phyloP scores from a whole-genome alignment of 164 flowering plant species.

The Macadamia tetraphylla region DNA sequence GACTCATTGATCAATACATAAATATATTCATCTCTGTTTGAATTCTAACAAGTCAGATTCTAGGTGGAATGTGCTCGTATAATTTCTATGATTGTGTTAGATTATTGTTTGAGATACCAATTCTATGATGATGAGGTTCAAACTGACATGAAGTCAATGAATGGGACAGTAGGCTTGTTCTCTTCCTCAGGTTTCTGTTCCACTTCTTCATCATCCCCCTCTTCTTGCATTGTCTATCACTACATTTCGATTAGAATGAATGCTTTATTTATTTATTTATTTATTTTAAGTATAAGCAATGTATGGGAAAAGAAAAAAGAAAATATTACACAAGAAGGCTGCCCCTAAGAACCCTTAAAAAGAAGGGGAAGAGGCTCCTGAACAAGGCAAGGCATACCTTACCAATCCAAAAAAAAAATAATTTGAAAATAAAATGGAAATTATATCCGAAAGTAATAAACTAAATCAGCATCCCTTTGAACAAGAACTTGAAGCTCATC shows the following conservation, averaged over 20 bases:
- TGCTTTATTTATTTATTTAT: constrained; percentile 10
- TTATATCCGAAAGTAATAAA: no score
- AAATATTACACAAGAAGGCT: no score
- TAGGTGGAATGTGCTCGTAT: constrained; percentile 4
- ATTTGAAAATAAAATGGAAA: no score
- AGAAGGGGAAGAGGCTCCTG: no score
- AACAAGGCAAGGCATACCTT: no score
- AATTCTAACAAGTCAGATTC: background rate
- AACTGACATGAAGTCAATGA: constrained; percentile 53
- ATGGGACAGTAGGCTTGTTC: constrained; percentile 21
- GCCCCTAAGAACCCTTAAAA: no score
- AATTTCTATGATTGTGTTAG: constrained; percentile 1
- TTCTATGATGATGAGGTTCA: constrained; percentile 19
- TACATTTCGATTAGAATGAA: constrained; percentile 46
- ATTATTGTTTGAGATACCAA: background rate
- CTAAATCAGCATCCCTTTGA: no score
- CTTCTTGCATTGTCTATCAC: constrained; percentile 39
- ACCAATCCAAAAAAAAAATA: no score
- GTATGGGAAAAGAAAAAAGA: no score
- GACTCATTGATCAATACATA: background rate
- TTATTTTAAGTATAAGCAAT: no score
- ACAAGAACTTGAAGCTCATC: no score
- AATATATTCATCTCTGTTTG: background rate
- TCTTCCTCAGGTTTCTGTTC: constrained; percentile 26
- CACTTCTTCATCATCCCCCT: constrained; percentile 49